These are phyloP conservation scores for Margaritispora aquatica DNA, from an alignment of 495 filamentous ascomycete genomes.

Conservation along the genomic window DNA sequence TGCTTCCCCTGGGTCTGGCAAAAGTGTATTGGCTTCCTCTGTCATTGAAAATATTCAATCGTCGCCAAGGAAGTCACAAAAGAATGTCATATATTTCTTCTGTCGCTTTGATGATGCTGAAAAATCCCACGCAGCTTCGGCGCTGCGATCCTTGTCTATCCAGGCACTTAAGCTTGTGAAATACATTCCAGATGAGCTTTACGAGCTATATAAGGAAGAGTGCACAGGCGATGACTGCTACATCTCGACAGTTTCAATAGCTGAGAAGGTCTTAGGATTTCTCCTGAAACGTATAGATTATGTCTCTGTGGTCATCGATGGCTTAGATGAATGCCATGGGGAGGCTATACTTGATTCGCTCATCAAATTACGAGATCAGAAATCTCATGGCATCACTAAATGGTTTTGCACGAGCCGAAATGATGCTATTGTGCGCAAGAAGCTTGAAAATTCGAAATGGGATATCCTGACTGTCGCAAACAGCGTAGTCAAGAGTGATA, in stretches of 20 bases:
- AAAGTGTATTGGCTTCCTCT: conserved; percentile 24
- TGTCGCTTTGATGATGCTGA: conserved; percentile 27
- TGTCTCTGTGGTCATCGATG: conserved; percentile 30
- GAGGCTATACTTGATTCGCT: conserved; percentile 10
- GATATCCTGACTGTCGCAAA: conserved; percentile 15
- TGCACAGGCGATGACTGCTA: conserved; percentile 10
- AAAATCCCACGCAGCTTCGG: conserved; percentile 19
- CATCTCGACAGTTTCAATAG: conserved; percentile 12
- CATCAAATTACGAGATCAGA: conserved; percentile 14
- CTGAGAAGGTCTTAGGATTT: conserved; percentile 17
- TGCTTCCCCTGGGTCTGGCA: conserved; percentile 29
- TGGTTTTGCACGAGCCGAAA: conserved; percentile 31
- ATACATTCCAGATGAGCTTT: conserved; percentile 21
- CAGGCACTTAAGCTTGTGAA: conserved; percentile 21
- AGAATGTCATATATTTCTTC: conserved; percentile 26
- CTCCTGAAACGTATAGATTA: conserved; percentile 22
- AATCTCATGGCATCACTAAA: conserved; percentile 25
- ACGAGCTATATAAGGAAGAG: conserved; percentile 21
- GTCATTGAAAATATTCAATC: conserved; percentile 19
- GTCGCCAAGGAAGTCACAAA: conserved; percentile 1
- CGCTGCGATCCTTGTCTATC: conserved; percentile 24
- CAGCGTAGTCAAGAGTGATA: conserved; percentile 22
- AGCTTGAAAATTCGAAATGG: conserved; percentile 9
- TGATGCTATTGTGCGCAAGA: conserved; percentile 20
- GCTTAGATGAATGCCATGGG: conserved; percentile 29